Base-by-base conservation (phyloP, 2,329 filamentous ascomycete genomes). In the Exophiala sp. region DNA sequence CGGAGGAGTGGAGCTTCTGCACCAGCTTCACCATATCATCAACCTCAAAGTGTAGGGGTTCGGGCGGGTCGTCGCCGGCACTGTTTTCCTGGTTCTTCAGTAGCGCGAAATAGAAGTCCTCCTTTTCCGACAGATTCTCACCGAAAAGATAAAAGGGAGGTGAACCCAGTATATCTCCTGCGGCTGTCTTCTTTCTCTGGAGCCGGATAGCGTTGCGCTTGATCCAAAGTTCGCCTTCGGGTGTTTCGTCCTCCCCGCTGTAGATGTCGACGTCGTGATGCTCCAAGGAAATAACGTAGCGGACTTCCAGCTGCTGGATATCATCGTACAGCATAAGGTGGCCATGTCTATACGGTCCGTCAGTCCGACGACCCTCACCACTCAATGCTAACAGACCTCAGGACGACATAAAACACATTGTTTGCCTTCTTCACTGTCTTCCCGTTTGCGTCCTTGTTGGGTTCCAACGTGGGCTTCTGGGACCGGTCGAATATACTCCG, bases 311-410 rank as follows among this genome's bases (percentile, higher is more conserved):
- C 68, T 97, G 90, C 60, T 95, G 88, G 46, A 88, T 83, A 64
- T 97, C 90, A 65, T 98, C 93, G 68, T 96, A 98, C 8, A 98
- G 81, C 88, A 98, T 96, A 43, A 98, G 73, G 65, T 97, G 90
- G 30, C 91, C 90, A 68, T 96, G 90, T 64, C 89, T 90, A 53
- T 41, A 29, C 24, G 21, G 49, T 49, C 38, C 46, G 39, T 46
- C 32, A 52, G 32, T 11, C 19, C 30, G 14, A 19, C 40, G 19
- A 2, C 44, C 21, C n/a, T 24, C n/a, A 37, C 40, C 53, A 24
- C 39, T 24, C 29, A 44, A 51, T 23, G 38, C 24, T 27, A 67
- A 22, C 74, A 55, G 74, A 91, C 86, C 89, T 83, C 53, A 96
- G 68, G 41, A 95, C 88, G 43, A 96, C 86, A 63, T 89, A 96